A percentile compares a stretch with the other conserved stretches of the same genome.
Conservation (phyloP, 148 eudicot genomes). For the Rhododendron henanense region DNA sequence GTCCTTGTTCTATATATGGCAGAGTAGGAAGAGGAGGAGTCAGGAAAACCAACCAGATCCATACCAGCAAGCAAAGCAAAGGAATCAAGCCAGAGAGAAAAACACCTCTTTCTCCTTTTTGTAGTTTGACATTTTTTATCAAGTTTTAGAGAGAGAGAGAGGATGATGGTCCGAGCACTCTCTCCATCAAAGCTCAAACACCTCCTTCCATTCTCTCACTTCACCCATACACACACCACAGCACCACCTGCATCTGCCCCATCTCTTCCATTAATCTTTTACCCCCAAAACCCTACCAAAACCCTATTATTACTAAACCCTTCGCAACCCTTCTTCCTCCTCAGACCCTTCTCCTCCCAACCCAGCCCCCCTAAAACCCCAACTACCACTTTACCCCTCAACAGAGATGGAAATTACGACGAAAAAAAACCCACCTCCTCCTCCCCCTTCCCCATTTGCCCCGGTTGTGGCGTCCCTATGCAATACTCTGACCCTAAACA, state of each 20-base stretch:
- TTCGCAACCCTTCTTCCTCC: slow-evolving; percentile 12
- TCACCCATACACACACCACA: slow-evolving; percentile 12
- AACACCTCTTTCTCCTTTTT: too few relatives aligned
- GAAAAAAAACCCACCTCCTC: slow-evolving; percentile 36
- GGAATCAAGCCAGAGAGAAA: too few relatives aligned
- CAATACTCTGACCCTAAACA: slow-evolving; percentile 54
- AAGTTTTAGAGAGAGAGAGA: background rate
- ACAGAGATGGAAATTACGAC: slow-evolving; percentile 85
- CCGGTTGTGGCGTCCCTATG: slow-evolving; percentile 95
- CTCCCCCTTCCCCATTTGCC: slow-evolving; percentile 45
- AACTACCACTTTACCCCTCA: slow-evolving; percentile 25
- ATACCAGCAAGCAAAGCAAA: too few relatives aligned
- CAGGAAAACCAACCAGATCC: too few relatives aligned
- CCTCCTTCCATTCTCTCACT: slow-evolving; percentile 26
- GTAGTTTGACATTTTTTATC: too few relatives aligned
- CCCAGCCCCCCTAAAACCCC: slow-evolving; percentile 15
- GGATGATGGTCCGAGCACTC: slow-evolving; percentile 33
- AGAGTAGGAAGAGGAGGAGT: too few relatives aligned
- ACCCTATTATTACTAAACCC: slow-evolving; percentile 17
- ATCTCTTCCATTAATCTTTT: background rate
- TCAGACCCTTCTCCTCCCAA: slow-evolving; percentile 39
- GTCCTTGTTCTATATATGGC: too few relatives aligned
- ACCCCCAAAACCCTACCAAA: slow-evolving; percentile 28
- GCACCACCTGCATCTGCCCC: slow-evolving; percentile 11
- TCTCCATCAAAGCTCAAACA: slow-evolving; percentile 36